These are phyloP conservation scores for Juglanconis juglandina DNA, from an alignment of 2,329 filamentous ascomycete genomes.

Conservation along the genomic window DNA sequence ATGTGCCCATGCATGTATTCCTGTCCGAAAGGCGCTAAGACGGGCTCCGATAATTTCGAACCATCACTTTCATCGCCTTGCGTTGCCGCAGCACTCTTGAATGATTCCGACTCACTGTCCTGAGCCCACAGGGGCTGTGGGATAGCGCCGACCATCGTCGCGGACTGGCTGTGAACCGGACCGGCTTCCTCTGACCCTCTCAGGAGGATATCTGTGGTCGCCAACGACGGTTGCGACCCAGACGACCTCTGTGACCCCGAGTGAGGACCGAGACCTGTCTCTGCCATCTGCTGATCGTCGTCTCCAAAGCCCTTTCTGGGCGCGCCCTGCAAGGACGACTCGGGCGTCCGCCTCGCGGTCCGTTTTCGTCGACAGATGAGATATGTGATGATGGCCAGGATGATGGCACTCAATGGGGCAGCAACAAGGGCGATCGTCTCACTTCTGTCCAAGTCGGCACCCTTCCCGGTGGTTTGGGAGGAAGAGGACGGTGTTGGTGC, in stretches of 20 bases:
- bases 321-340: background rate
- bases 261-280: background rate
- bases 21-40: background rate
- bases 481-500: background rate
- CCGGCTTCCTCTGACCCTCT: background rate
- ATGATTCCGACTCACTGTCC: background rate
- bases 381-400: background rate
- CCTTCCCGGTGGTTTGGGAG: background rate
- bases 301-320: background rate
- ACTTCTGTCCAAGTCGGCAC: background rate
- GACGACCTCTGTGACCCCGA: background rate
- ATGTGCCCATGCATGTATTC: background rate
- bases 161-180: background rate
- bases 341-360: background rate
- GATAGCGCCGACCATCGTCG: background rate
- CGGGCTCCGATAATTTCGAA: background rate
- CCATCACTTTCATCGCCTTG: background rate
- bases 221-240: background rate
- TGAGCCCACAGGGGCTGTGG: background rate
- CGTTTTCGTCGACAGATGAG: background rate
- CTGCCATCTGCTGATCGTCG: background rate
- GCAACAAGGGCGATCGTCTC: background rate
- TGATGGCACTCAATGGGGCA: background rate
- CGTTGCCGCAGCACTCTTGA: background rate
- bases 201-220: background rate